Evolutionary conservation across 805 yeast genomes (phyloP), one percentile per base, ranked within the genome.

Genomic region (Kuraishia ogatae): DNA sequence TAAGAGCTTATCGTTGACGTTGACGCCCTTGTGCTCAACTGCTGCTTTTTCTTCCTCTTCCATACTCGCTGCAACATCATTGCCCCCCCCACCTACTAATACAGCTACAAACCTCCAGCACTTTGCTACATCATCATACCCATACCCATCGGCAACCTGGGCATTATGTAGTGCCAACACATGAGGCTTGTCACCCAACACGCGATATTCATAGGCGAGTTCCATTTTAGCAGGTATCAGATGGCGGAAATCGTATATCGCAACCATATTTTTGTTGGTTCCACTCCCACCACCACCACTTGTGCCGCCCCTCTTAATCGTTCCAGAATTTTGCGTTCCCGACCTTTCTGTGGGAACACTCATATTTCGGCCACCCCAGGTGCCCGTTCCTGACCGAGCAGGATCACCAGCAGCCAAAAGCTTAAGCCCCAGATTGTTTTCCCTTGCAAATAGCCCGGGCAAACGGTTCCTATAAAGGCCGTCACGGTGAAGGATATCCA

Each of bases 141-240:
- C 89, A 68, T 79, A 75, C 53, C 78, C 77, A 24, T 72, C 73
- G 1, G 97, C 96, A 2, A 92, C 85, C 22, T 72, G 70, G 1
- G 90, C 82, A 64, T 93, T 92, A 64, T 86, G 81, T 10, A 73
- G 65, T 0, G 96, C 90, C 55, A 89, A 67, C 35, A 75, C 77
- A 52, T 80, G 84, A 0, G 94, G 87, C 1, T 82, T 62, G 39
- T 75, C 85, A 2, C 89, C 90, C 54, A 81, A 67, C 0, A 87
- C 77, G 28, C 82, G 71, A 64, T 87, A 88, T 55, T 83, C 88
- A 48, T 76, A 69, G 0, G 93, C 94, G 50, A 88, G 65, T 55
- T 86, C 86, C 66, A 80, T 77, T 59, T 86, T 83, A 19, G 91
- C 85, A 0, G 97, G 96, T 39, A 90, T 78, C 52, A 92, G 70